phyloP scores from a whole-genome alignment of 2,329 filamentous ascomycete species.

The Zymoseptoria pseudotritici region DNA sequence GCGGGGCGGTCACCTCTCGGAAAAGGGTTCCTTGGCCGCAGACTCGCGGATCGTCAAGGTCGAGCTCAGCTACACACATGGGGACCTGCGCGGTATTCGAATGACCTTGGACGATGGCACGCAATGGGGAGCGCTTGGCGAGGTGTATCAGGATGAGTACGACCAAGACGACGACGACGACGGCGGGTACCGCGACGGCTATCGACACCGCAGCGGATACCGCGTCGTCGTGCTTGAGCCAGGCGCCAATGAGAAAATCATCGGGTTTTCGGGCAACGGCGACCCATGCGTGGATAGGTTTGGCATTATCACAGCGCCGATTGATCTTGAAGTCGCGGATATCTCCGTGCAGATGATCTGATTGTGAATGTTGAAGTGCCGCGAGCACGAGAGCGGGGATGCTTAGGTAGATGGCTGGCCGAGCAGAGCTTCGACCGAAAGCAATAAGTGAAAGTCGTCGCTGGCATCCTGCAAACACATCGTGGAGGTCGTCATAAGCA shows the following conservation, averaged over 20 bases:
- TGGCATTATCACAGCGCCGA: constrained; percentile 42
- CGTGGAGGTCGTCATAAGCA: too few species aligned
- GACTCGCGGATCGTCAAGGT: constrained; percentile 28
- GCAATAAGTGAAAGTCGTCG: too few species aligned
- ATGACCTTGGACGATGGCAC: constrained; percentile 28
- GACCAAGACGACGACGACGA: background rate
- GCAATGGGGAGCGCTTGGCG: constrained; percentile 23
- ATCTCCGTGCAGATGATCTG: background rate
- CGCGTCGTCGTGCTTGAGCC: constrained; percentile 26
- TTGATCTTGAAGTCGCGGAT: constrained; percentile 34
- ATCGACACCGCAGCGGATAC: background rate
- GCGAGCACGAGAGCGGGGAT: background rate
- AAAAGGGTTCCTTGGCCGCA: constrained; percentile 23
- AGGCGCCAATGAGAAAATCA: constrained; percentile 32
- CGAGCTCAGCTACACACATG: constrained; percentile 19
- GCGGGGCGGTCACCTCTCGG: constrained; percentile 27
- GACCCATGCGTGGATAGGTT: constrained; percentile 31
- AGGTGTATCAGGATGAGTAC: constrained; percentile 11
- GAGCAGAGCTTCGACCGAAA: background rate
- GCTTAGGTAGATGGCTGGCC: background rate
- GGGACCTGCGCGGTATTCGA: constrained; percentile 24
- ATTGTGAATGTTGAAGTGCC: background rate
- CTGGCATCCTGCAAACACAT: too few species aligned
- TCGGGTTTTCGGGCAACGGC: constrained; percentile 43
- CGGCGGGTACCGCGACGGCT: background rate